phyloP scores from a whole-genome alignment of 2,329 filamentous ascomycete genomes.

The Metarhizium guizhouense region DNA sequence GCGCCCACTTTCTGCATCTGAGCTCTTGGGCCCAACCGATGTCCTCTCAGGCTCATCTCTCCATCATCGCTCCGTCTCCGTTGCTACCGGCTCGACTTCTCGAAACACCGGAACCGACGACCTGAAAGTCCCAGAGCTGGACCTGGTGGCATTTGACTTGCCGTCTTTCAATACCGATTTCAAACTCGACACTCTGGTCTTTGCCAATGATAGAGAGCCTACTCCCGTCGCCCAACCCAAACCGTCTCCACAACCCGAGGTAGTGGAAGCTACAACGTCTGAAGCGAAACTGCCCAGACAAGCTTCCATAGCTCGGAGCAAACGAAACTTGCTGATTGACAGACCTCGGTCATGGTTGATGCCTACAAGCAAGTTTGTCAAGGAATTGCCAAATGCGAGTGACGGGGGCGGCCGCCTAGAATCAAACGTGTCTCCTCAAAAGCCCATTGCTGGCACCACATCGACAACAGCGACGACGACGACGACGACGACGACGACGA shows the following conservation, averaged over 20 bases:
- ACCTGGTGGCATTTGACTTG: constrained; percentile 38
- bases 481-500: constrained; percentile 10
- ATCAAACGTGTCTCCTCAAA: background rate
- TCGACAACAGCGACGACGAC: background rate
- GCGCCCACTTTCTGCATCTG: constrained; percentile 5
- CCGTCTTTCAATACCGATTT: constrained; percentile 43
- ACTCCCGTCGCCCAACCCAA: background rate
- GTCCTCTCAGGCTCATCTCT: constrained; percentile 2
- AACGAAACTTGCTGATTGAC: constrained; percentile 38
- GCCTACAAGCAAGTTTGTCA: constrained; percentile 30
- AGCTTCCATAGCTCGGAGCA: constrained; percentile 19
- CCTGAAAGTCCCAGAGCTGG: background rate
- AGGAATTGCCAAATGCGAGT: constrained; percentile 11
- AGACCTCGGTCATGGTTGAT: constrained; percentile 45
- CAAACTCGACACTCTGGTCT: constrained; percentile 38
- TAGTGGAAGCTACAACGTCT: background rate
- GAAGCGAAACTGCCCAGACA: constrained; percentile 5
- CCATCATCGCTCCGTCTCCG: background rate
- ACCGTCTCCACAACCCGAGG: constrained; percentile 6
- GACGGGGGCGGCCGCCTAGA: constrained; percentile 7
- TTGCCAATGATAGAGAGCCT: constrained; percentile 17
- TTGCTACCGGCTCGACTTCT: background rate
- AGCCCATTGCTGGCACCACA: background rate
- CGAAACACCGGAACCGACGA: background rate
- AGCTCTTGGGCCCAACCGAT: background rate